Percentiles rank a stretch among this genome's conserved stretches.
These are phyloP conservation scores for Fusarium sarcochroum DNA, from an alignment of 2,329 filamentous ascomycete species.

Conservation along the genomic window DNA sequence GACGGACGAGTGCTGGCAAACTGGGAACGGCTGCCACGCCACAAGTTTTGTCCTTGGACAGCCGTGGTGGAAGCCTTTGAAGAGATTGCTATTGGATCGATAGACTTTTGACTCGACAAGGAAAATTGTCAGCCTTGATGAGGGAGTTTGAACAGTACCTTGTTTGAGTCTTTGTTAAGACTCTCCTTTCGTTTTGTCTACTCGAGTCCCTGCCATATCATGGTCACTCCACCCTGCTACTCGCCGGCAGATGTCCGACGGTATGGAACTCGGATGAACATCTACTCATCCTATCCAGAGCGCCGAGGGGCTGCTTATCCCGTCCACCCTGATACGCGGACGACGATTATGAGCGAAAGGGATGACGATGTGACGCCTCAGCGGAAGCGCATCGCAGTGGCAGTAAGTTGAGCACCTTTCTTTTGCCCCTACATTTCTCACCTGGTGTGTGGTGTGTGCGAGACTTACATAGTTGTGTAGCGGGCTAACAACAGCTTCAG, in stretches of 20 bases:
- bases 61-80: not conserved
- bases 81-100: constrained; percentile 1
- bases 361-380: constrained; percentile 60
- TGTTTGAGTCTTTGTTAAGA: constrained; percentile 3
- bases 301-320: constrained; percentile 39
- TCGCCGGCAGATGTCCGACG: constrained; percentile 40
- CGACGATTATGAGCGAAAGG: constrained; percentile 50
- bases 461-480: constrained; percentile 43
- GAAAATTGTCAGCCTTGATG: constrained; percentile 27
- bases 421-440: constrained; percentile 11
- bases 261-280: constrained; percentile 23
- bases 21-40: constrained; percentile 17
- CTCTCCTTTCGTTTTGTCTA: constrained; percentile 12
- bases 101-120: constrained; percentile 9
- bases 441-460: constrained; percentile 44
- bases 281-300: constrained; percentile 44
- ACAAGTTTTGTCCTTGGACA: constrained; percentile 14
- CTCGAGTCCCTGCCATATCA: constrained; percentile 14
- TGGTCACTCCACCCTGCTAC: constrained; percentile 44
- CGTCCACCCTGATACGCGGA: constrained; percentile 39
- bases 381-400: constrained; percentile 71
- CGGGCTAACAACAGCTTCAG: constrained; percentile 62
- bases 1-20: constrained; percentile 39
- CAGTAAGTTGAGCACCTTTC: constrained; percentile 60
- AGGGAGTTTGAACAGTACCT: constrained; percentile 9